These are phyloP conservation scores for Boletus barrowsii DNA, from an alignment of 768 basidiomycete species.

Conservation along the genomic window DNA sequence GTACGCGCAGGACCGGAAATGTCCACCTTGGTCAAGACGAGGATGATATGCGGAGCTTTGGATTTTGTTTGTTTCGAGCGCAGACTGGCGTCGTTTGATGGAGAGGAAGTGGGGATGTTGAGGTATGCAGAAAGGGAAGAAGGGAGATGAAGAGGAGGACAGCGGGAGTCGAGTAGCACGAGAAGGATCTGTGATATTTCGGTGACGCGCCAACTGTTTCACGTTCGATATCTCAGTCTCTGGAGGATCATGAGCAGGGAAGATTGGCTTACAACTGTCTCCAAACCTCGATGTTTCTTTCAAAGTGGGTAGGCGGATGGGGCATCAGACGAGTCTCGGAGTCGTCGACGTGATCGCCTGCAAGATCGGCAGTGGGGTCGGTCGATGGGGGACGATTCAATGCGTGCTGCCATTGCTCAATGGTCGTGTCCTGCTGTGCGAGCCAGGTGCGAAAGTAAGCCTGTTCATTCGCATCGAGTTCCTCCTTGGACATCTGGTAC, in stretches of 20 bases:
- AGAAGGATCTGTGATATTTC: slow-evolving; percentile 90
- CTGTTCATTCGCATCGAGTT: slow-evolving; percentile 90
- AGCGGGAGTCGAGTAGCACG: slow-evolving; percentile 85
- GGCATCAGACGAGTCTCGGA: slow-evolving; percentile 40
- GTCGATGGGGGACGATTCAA: slow-evolving; percentile 3
- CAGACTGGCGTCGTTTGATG: neutral
- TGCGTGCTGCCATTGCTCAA: slow-evolving; percentile 49
- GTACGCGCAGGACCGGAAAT: slow-evolving; percentile 68
- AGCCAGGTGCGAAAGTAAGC: slow-evolving; percentile 81
- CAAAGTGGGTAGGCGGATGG: slow-evolving; percentile 74
- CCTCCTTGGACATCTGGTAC: slow-evolving; percentile 81
- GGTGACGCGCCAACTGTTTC: slow-evolving; percentile 81
- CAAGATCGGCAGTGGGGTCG: slow-evolving; percentile 4
- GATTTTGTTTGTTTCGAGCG: slow-evolving; percentile 33
- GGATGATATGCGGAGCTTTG: slow-evolving; percentile 40
- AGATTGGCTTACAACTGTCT: slow-evolving; percentile 69
- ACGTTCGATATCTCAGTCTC: neutral
- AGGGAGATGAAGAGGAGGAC: slow-evolving; percentile 84
- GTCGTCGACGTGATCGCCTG: slow-evolving; percentile 1
- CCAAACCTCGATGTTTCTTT: slow-evolving; percentile 93
- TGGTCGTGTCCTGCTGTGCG: slow-evolving; percentile 52
- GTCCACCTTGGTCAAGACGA: slow-evolving; percentile 87
- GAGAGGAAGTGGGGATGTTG: slow-evolving; percentile 7
- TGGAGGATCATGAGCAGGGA: neutral
- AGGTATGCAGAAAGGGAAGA: slow-evolving; percentile 73